Conservation (phyloP, 73 alveolate genomes). For the Diophrys appendiculata region DNA sequence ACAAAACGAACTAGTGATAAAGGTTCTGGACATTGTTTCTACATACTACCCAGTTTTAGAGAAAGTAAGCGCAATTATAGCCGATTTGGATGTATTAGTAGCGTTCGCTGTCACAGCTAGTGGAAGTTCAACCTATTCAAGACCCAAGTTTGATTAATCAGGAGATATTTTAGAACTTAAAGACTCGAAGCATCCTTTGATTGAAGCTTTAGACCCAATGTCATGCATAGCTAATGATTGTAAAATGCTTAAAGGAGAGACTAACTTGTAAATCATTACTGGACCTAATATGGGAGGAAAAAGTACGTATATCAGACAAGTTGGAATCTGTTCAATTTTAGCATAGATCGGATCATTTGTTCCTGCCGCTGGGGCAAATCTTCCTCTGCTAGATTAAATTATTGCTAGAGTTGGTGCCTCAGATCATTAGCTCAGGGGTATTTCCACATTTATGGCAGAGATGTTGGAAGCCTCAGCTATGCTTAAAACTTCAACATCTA, state of each 20-base stretch:
- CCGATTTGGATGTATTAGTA: conserved; percentile 79
- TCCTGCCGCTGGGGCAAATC: conserved; percentile 89
- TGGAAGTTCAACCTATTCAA: conserved; percentile 47
- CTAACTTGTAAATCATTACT: conserved; percentile 92
- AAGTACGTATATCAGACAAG: conserved; percentile 94
- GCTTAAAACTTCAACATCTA: conserved; percentile 85
- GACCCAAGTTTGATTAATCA: conserved; percentile 47
- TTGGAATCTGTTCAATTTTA: conserved; percentile 92
- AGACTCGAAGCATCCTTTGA: conserved; percentile 84
- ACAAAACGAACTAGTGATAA: conserved; percentile 63
- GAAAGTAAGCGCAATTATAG: conserved; percentile 47
- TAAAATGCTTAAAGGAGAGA: conserved; percentile 55
- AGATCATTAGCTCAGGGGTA: conserved; percentile 95
- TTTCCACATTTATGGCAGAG: conserved; percentile 98
- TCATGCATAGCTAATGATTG: conserved; percentile 76
- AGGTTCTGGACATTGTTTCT: conserved; percentile 76
- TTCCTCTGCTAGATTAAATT: conserved; percentile 94
- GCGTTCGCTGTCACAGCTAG: conserved; percentile 71
- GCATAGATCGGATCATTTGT: conserved; percentile 97
- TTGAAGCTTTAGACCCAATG: conserved; percentile 70
- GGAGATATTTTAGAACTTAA: conserved; percentile 23
- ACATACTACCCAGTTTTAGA: conserved; percentile 78
- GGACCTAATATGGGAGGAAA: conserved; percentile 99
- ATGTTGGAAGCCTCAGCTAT: conserved; percentile 92
- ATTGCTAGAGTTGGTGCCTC: conserved; percentile 99